Percentiles rank a stretch among this genome's conserved stretches.
phyloP scores from a whole-genome alignment of 768 basidiomycete species.

The Grammothele lineata region DNA sequence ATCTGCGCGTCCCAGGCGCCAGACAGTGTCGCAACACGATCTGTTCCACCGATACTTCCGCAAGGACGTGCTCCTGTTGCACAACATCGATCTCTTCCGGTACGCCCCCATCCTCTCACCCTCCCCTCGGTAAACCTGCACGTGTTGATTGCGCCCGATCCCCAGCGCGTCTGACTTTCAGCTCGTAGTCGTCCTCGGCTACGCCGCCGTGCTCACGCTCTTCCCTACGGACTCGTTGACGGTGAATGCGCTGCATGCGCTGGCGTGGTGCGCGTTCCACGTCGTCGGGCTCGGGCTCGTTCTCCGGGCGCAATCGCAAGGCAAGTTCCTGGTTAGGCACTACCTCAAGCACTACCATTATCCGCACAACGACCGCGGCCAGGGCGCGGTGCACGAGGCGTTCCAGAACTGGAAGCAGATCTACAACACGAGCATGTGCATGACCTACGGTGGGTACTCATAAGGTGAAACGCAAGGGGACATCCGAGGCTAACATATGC shows the following conservation, averaged over 20 bases:
- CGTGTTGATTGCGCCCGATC: too few species aligned
- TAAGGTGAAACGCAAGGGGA: not conserved
- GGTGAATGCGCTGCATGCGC: slow-evolving; percentile 78
- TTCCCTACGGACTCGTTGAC: slow-evolving; percentile 45
- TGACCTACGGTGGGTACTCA: slow-evolving; percentile 77
- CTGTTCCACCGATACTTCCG: slow-evolving; percentile 87
- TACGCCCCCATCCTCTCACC: slow-evolving; percentile 39
- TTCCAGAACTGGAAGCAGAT: slow-evolving; percentile 93
- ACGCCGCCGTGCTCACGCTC: slow-evolving; percentile 52
- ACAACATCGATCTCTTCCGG: slow-evolving; percentile 85
- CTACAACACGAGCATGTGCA: slow-evolving; percentile 89
- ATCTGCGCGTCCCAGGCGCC: not conserved
- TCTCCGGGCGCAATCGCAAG: slow-evolving; percentile 78
- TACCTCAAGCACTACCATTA: slow-evolving; percentile 95
- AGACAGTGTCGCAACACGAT: slow-evolving; percentile 72
- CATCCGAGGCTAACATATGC: too few species aligned
- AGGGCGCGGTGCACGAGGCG: slow-evolving; percentile 85
- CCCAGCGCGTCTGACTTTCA: slow-evolving; percentile 80
- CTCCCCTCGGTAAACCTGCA: too few species aligned
- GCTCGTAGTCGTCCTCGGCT: slow-evolving; percentile 69
- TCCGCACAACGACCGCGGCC: slow-evolving; percentile 58
- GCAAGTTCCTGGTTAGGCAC: slow-evolving; percentile 89
- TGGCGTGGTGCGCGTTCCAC: slow-evolving; percentile 84
- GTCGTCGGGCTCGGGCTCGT: slow-evolving; percentile 83
- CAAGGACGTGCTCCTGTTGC: slow-evolving; percentile 76